Base-by-base conservation (phyloP, 1,284 basidiomycete species). In the Phlebopus sp. region DNA sequence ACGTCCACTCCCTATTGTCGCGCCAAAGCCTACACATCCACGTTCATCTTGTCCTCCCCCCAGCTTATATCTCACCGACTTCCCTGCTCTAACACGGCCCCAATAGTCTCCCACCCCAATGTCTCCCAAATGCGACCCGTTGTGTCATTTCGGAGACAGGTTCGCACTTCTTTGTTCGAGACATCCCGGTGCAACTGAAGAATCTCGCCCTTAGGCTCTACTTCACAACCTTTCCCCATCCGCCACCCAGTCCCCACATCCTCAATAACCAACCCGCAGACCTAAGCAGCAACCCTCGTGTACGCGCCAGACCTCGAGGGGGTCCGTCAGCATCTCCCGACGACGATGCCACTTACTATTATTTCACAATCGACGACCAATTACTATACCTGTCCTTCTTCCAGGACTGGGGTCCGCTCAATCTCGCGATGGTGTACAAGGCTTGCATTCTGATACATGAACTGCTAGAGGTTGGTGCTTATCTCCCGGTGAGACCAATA, bases 311-410 rank as follows among this genome's bases (percentile, higher is more conserved):
- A 56, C 72, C 79, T 8, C 73, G 71, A 61, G 77, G 71, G 31
- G 76, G 77, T n/a, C 76, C 79, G 30, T 78, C 80, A 30, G 71
- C 77, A 30, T 77, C 83, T 18, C 78, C 83, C 38, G 85, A 89
- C 59, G 81, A 83, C 55, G 73, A 79, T 56, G 79, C 83, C 47
- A 75, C 77, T 46, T 91, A 89, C 68, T 90, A 89, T 69, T 91
- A 86, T 68, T 90, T 91, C 72, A 89, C 86, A 47, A 82, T 96
- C 70, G 92, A 98, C 71, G 86, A 95, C 70, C 86, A 93, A 55
- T 81, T 98, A 44, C 78, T 86, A 54, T 99, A 99, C 73, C 81
- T 94, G 49, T 90, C 90, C 30, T 99, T 99, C 78, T 93, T 89
- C 64, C 84, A 90, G 63, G 94, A 97, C 68, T 92, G 90, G 84